Evolutionary conservation across 805 yeast genomes (phyloP).

Genomic region (Ogataea corticis): DNA sequence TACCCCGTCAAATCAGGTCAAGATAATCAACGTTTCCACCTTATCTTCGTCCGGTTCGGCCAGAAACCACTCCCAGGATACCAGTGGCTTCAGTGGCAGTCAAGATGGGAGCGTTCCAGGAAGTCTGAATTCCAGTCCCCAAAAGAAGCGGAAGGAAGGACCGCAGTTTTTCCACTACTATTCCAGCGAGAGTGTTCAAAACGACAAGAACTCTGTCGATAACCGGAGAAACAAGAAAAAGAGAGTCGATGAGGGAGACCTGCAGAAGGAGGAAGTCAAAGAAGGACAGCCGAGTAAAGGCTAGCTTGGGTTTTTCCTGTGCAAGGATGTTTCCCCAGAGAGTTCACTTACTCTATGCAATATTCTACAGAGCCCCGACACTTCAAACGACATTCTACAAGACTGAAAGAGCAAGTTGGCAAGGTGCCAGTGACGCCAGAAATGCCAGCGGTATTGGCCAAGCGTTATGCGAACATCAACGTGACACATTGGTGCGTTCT

Average conservation of each 20-base stretch:
- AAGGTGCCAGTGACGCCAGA: too few species aligned
- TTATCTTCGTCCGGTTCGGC: conserved; percentile 4
- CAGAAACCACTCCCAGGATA: background rate
- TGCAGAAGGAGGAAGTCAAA: background rate
- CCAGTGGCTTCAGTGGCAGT: background rate
- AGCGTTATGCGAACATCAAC: too few species aligned
- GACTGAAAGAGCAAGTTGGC: too few species aligned
- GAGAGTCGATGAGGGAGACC: conserved; percentile 3
- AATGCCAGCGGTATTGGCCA: too few species aligned
- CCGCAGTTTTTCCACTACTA: conserved; percentile 28
- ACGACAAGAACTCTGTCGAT: conserved; percentile 21
- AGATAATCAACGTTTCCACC: conserved; percentile 13
- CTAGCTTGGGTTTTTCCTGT: too few species aligned
- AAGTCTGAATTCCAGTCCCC: conserved; percentile 2
- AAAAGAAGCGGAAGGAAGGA: conserved; percentile 14
- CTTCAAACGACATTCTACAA: too few species aligned
- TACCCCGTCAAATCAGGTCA: conserved; percentile 13
- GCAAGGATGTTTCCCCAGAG: too few species aligned
- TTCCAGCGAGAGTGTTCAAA: conserved; percentile 13
- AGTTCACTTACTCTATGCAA: too few species aligned
- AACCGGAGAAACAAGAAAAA: conserved; percentile 24
- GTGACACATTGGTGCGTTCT: too few species aligned
- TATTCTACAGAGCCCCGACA: too few species aligned
- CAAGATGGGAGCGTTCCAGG: background rate
- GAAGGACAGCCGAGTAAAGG: background rate